Evolutionary conservation across 176 grass and related monocot species (phyloP), one percentile per base, ranked within the genome.

Genomic region (Carex kokanica): DNA sequence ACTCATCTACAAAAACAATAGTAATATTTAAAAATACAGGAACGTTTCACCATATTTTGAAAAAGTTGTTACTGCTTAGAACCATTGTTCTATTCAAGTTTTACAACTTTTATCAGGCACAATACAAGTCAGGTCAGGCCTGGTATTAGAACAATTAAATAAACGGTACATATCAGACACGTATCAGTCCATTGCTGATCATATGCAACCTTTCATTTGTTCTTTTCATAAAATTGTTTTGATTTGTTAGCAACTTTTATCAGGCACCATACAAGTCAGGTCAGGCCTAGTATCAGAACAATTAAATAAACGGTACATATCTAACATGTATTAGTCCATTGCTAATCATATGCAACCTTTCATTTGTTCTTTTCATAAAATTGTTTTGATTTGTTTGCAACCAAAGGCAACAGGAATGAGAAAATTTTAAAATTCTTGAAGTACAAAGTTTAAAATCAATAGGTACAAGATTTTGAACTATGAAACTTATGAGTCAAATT

Each of bases 1-100:
- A 86, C 85, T 85, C 86, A 98, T 95, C 95, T 93, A 78, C 86
- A 85, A 21, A 81, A 64, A 60, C 15, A 73, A 83, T 79, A 60
- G 18, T 89, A 79, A 74, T 47, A 29, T 56, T 72, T 24, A 24
- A 84, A 80, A 58, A 27, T 71, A 45, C 67, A 71, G 16, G 10
- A 81, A 45, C 6, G 1, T 80, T 80, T 81, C 31, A 64, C 40
- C n/a, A 81, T 62, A 81, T 64, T 64, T 64, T 17, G 40, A 41
- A 34, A 57, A 81, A 25, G 15, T 64, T 36, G 27, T 31, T 52
- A 77, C 4, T 51, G 15, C 41, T 51, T 4, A 55, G 6, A 54
- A 78, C 13, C 51, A 17, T 32, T 29, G 25, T 56, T 53, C 41
- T 56, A 31, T 56, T 24, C 24, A 55, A 78, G 73, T 7, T 56